Base-by-base conservation (phyloP, 2,329 filamentous ascomycete genomes). In the Fusarium sarcochroum region DNA sequence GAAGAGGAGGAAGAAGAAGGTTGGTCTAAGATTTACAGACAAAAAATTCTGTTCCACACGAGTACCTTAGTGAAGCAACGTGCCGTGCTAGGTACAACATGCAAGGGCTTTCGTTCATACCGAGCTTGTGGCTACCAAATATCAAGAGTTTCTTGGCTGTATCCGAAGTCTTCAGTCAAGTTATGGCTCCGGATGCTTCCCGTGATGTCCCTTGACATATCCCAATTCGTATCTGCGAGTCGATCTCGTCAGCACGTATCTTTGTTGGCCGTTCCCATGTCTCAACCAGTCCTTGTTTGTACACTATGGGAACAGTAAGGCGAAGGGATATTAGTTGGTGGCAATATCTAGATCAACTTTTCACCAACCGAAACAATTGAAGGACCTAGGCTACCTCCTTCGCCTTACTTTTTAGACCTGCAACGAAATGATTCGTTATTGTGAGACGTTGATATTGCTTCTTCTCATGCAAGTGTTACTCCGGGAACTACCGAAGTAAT, bases 401-500 rank as follows among this genome's bases (percentile, higher is more conserved):
- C 11, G 20, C 34, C 50, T 37, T 47, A 15, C 21, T 42, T 44
- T 23, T 40, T n/a, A 45, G 37, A 48, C 47, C 18, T 41, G 30
- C 17, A 32, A 40, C 30, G 34, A 23, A 27, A 14, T 27, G 30
- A 30, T 38, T 41, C 14, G 27, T 14, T 10, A 44, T 45, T 13
- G 17, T 30, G 8, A 41, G 27, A 38, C n/a, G 40, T n/a, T 21
- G 30, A 25, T 40, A 11, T 27, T 65, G 40, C 34, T 65, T 62
- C 41, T 60, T 51, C 51, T n/a, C 35, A 63, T 21, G 25, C 14
- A 25, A 27, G 42, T 30, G 45, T 21, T 23, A 57, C 40, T 49
- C 50, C 58, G 52, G 58, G 49, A 61, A 45, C 52, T 47, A 34
- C 58, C 52, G 52, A 61, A 30, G 57, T 57, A 46, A 57, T 27